Evolutionary conservation across 164 flowering plant genomes (phyloP), one percentile per base, ranked within the genome.

Genomic region (Kingdonia uniflora): DNA sequence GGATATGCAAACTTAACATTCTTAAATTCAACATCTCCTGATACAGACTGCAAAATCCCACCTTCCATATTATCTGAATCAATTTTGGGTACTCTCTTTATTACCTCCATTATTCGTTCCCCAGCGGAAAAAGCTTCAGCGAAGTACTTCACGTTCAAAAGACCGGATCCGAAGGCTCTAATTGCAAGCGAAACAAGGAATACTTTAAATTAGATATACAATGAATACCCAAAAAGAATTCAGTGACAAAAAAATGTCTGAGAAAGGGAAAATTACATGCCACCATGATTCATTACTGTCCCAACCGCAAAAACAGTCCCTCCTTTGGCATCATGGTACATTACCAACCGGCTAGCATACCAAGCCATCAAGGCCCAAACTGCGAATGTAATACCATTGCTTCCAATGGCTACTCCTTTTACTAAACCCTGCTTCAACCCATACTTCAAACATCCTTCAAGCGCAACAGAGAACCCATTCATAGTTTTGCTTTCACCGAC

Each of bases 361-460:
- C 51, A 47, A 22, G n/a, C 12, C 51, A 47, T 47, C 14, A 47
- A 23, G 14, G 51, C 51, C 51, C 51, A 47, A 12, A 47, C 14
- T 13, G 51, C 51, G 19, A 21, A 47, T 13, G 51, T 21, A 22
- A 47, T 22, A 47, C 51, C 51, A 47, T 20, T 47, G 21, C 51
- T 47, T 21, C 51, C 51, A 47, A 47, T 47, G 14, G 51, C 51
- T 22, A 47, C 26, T 20, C 51, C 51, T 47, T 47, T 47, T 12
- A 20, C 51, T 23, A 47, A 23, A 21, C 51, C 51, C 29, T 20
- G 25, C 26, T 47, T 47, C 51, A 47, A 17, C 33, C 51, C 33
- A 23, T 4, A 20, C n/a, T 22, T 11, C 1, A 22, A n/a, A 11
- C n/a, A 47, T 2, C 11, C 14, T 47, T 47, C 24, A 47, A 47